Base-by-base conservation (phyloP, 164 flowering plant genomes). In the Umbilicus rupestris region DNA sequence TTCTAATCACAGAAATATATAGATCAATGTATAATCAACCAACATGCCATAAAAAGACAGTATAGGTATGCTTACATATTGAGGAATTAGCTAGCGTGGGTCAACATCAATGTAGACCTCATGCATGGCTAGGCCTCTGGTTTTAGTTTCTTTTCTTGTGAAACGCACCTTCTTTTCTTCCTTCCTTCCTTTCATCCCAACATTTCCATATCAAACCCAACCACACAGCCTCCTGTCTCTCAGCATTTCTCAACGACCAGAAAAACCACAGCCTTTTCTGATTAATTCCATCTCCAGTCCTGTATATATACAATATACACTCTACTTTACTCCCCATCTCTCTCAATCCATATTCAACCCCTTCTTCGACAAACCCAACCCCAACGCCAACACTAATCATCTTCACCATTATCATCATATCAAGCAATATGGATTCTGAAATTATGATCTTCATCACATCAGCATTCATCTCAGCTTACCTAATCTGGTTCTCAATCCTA, bases 401-500 rank as follows among this genome's bases (percentile, higher is more conserved):
- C 49, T 45, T 45, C 49, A 15, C 5, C n/a, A n/a, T 14, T 15
- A 49, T 49, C 22, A n/a, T 5, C 26, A 20, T 49, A 49, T 49
- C 55, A 20, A 20, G 55, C 24, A 20, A n/a, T 52, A 52, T 52
- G 59, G 59, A 52, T 26, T 52, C 30, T 9, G 59, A 52, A 52
- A 52, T 31, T 11, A 11, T 26, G 55, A 49, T 22, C 26, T 49
- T 49, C 4, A 78, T n/a, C 10, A 73, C 67, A 35, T 74, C 62
- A 11, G 44, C 22, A 14, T 79, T 2, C 8, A 39, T 74, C 0
- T 74, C 81, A 0, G 74, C 82, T 0, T 92, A 92, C 55, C 72
- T 86, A 35, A 1, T 84, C 39, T 92, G 97, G 97, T 89, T 92
- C 75, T 68, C 63, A 19, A 66, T 77, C 64, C 73, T 92, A 0